Conservation (phyloP, 176 grass and related monocot genomes). For the Rhipidocladum racemiflorum region DNA sequence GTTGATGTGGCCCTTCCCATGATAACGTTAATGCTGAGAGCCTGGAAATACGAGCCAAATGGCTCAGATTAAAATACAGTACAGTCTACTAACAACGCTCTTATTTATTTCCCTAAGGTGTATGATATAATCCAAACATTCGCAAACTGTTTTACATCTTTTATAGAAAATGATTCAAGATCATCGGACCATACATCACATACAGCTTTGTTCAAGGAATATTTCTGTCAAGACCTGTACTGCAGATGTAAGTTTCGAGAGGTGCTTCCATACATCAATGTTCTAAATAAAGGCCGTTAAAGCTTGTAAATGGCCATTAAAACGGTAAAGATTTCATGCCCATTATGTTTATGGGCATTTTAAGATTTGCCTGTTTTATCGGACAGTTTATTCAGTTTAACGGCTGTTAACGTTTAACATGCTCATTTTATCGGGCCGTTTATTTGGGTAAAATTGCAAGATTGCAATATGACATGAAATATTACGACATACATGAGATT, state of each 20-base stretch:
- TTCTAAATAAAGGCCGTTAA: no score
- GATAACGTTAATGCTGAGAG: neutral
- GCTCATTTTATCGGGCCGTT: no score
- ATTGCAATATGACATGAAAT: no score
- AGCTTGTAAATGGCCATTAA: no score
- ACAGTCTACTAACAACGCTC: neutral
- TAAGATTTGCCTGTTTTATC: no score
- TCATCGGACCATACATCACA: neutral
- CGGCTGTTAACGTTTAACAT: no score
- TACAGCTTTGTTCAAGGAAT: neutral
- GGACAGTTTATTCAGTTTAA: no score
- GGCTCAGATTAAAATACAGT: neutral
- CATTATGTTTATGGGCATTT: no score
- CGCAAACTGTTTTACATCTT: neutral
- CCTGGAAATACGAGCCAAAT: neutral
- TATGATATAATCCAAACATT: neutral
- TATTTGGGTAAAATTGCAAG: no score
- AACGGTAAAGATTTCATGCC: no score
- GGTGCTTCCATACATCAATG: no score
- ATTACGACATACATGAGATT: no score
- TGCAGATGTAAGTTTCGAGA: neutral
- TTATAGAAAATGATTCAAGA: neutral
- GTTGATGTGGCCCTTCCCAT: neutral
- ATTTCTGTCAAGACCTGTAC: neutral
- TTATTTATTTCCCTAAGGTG: neutral